phyloP scores from a whole-genome alignment of 2,329 filamentous ascomycete species.

The Nothophoma quercina region DNA sequence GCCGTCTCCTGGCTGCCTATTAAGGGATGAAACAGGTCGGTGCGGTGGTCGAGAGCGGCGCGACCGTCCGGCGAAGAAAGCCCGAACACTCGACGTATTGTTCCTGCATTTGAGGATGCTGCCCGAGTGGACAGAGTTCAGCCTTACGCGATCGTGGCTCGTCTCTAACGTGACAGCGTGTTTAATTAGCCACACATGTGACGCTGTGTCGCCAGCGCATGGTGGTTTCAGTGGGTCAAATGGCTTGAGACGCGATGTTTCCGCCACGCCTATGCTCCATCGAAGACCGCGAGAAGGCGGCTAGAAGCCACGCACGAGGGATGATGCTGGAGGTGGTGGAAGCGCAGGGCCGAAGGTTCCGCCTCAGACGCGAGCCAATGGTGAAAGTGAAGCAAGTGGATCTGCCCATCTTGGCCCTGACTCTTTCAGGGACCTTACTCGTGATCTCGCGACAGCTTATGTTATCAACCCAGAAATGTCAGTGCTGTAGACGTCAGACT shows the following conservation, averaged over 20 bases:
- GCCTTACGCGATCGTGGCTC: constrained; percentile 26
- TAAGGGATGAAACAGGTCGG: constrained; percentile 19
- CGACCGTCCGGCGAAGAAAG: constrained; percentile 11
- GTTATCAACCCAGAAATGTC: constrained; percentile 33
- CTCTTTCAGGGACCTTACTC: constrained; percentile 24
- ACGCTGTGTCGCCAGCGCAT: constrained; percentile 34
- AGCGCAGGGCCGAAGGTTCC: constrained; percentile 20
- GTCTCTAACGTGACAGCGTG: constrained; percentile 30
- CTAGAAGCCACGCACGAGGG: constrained; percentile 28
- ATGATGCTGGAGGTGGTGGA: constrained; percentile 31
- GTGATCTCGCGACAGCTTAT: constrained; percentile 27
- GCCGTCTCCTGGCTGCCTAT: constrained; percentile 12
- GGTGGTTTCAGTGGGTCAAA: constrained; percentile 27
- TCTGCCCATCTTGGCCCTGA: constrained; percentile 20
- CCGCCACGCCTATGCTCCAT: constrained; percentile 22
- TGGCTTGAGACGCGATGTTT: constrained; percentile 32
- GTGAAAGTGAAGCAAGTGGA: constrained; percentile 35
- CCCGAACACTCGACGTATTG: constrained; percentile 21
- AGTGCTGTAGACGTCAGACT: constrained; percentile 32
- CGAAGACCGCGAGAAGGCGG: constrained; percentile 32
- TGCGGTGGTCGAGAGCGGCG: constrained; percentile 9
- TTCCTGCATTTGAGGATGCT: constrained; percentile 37
- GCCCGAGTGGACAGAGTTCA: constrained; percentile 21
- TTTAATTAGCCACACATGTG: constrained; percentile 26
- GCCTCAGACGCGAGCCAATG: constrained; percentile 25